Conservation (phyloP, 805 yeast species). For the Saturnispora bothae region DNA sequence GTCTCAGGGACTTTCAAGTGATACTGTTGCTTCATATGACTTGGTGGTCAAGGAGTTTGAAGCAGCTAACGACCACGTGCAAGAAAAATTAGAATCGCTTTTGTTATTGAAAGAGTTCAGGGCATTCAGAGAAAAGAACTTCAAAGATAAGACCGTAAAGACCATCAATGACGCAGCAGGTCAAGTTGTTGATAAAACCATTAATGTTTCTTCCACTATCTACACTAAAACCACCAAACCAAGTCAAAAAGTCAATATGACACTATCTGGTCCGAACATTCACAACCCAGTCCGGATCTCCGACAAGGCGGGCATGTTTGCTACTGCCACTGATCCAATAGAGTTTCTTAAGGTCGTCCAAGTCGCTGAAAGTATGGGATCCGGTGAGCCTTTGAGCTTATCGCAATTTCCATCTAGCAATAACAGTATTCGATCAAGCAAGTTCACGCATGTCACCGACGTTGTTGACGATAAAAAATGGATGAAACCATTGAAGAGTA, state of each 20-base stretch:
- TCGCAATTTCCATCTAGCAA: constrained; percentile 2
- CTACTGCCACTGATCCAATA: constrained; percentile 23
- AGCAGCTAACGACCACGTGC: constrained; percentile 25
- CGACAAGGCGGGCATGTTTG: constrained; percentile 26
- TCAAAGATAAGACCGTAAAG: constrained; percentile 24
- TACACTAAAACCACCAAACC: constrained; percentile 26
- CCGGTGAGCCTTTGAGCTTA: background rate
- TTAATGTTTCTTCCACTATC: constrained; percentile 22
- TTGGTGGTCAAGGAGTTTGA: constrained; percentile 31
- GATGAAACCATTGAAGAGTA: constrained; percentile 14
- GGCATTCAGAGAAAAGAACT: constrained; percentile 27
- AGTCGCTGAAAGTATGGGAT: constrained; percentile 1
- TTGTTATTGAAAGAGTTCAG: constrained; percentile 29
- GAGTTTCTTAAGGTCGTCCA: constrained; percentile 12
- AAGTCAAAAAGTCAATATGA: constrained; percentile 17
- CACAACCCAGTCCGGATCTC: constrained; percentile 29
- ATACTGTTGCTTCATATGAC: constrained; percentile 19
- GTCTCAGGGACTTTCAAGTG: constrained; percentile 23
- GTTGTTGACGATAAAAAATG: constrained; percentile 9
- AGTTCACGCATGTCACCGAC: background rate
- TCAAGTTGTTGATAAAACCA: constrained; percentile 21
- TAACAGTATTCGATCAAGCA: background rate
- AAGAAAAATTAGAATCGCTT: constrained; percentile 31
- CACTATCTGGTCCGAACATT: constrained; percentile 17
- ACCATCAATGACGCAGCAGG: constrained; percentile 19